phyloP scores from a whole-genome alignment of 768 basidiomycete genomes.

The Rhodotorula sphaerocarpa region DNA sequence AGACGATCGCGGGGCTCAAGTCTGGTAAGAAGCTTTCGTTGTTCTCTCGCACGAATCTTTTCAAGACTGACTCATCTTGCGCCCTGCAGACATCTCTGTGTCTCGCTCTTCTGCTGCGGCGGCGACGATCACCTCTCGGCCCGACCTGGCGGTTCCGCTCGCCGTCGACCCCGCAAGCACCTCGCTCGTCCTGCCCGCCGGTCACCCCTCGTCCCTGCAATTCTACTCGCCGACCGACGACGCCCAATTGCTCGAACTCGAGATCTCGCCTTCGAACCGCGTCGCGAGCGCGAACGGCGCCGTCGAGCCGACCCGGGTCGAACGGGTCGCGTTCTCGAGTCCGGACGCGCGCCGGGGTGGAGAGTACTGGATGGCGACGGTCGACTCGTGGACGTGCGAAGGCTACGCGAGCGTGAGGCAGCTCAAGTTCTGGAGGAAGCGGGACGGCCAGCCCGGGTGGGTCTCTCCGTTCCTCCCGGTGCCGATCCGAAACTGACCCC shows the following conservation, averaged over 20 bases:
- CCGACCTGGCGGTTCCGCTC: constrained; percentile 52
- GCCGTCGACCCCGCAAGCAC: constrained; percentile 61
- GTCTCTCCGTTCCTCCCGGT: constrained; percentile 49
- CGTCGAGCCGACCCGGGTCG: constrained; percentile 67
- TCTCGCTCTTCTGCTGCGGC: constrained; percentile 42
- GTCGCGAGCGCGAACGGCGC: constrained; percentile 58
- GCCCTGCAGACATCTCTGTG: neutral
- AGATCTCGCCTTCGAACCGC: constrained; percentile 86
- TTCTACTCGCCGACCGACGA: constrained; percentile 68
- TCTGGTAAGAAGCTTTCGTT: constrained; percentile 53
- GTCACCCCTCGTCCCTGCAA: constrained; percentile 91
- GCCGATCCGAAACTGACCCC: neutral
- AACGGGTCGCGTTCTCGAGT: constrained; percentile 57
- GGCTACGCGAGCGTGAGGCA: constrained; percentile 63
- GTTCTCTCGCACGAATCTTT: no score
- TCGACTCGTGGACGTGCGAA: constrained; percentile 66
- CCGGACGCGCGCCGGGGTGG: constrained; percentile 38
- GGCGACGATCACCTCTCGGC: constrained; percentile 22
- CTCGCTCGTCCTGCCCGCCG: constrained; percentile 77
- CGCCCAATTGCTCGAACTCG: constrained; percentile 70
- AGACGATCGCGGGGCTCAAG: constrained; percentile 68
- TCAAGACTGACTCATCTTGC: neutral
- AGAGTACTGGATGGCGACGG: constrained; percentile 79
- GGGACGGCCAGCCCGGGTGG: constrained; percentile 51
- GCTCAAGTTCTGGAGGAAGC: constrained; percentile 82